phyloP scores from a whole-genome alignment of 148 eudicot species.

The Persicaria tinctoria region DNA sequence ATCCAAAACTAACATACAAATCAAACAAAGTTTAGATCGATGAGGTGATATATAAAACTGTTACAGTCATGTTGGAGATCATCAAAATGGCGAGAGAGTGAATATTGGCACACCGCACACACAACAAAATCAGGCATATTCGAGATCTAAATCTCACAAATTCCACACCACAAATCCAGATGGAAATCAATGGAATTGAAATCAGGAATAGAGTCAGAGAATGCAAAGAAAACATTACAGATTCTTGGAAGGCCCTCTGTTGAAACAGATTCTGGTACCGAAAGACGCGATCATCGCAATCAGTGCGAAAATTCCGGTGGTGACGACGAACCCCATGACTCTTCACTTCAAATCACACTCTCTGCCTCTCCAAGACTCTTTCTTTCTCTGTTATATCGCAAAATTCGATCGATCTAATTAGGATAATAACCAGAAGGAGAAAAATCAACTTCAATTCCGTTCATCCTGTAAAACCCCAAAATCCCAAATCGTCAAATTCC shows the following conservation, averaged over 20 bases:
- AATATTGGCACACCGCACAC: no score
- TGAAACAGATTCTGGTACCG: constrained; percentile 74
- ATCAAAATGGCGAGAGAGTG: no score
- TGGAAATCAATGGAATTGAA: neutral
- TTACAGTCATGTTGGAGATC: neutral
- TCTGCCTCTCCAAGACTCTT: neutral
- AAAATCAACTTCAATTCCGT: neutral
- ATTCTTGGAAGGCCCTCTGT: constrained; percentile 81
- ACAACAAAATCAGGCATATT: no score
- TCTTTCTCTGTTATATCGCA: neutral
- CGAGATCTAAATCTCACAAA: neutral
- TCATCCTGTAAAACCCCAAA: neutral
- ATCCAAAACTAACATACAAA: neutral
- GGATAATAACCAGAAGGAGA: neutral
- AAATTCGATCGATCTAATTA: neutral
- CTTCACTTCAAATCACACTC: neutral
- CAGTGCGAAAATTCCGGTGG: constrained; percentile 61
- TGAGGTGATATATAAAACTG: neutral
- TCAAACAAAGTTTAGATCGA: neutral
- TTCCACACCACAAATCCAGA: neutral
- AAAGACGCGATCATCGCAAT: constrained; percentile 63
- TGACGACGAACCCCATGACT: constrained; percentile 67
- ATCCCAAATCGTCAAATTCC: neutral
- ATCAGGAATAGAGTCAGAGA: neutral
- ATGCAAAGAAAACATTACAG: constrained; percentile 38